These are phyloP conservation scores for Exserohilum turcica DNA, from an alignment of 2,329 filamentous ascomycete species.

Conservation along the genomic window DNA sequence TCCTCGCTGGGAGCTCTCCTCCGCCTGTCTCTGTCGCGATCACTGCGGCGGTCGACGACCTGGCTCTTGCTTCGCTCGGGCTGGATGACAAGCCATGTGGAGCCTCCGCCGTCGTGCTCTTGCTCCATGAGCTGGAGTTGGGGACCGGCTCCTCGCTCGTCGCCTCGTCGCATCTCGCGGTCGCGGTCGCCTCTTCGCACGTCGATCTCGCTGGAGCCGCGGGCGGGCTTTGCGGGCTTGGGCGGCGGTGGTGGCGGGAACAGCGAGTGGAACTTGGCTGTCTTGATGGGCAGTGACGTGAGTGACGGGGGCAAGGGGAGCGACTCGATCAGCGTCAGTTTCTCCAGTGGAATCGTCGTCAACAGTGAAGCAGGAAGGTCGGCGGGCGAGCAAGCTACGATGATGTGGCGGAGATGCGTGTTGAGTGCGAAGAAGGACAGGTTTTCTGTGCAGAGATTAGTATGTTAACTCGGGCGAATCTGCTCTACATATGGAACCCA, in stretches of 20 bases:
- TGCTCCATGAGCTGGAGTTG: constrained; percentile 46
- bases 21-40: constrained; percentile 6
- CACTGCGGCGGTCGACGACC: constrained; percentile 16
- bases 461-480: background rate
- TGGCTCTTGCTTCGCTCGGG: constrained; percentile 45
- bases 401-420: constrained; percentile 43
- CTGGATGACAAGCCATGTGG: constrained; percentile 47
- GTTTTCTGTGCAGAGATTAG: constrained; percentile 35
- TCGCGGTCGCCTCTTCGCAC: constrained; percentile 8
- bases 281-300: constrained; percentile 37
- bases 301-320: constrained; percentile 36
- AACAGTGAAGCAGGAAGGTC: constrained; percentile 41
- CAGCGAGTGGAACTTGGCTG: constrained; percentile 32
- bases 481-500: background rate
- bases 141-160: constrained; percentile 18
- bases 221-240: constrained; percentile 26
- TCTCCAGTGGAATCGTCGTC: constrained; percentile 39
- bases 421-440: constrained; percentile 43
- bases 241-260: constrained; percentile 38
- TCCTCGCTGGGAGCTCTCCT: constrained; percentile 35
- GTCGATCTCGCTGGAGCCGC: constrained; percentile 8
- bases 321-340: constrained; percentile 43
- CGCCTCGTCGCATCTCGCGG: constrained; percentile 9
- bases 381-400: constrained; percentile 40
- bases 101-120: constrained; percentile 40